A percentile compares a stretch with the other conserved stretches of the same genome.
These are phyloP conservation scores for Magnusiomyces suaveolens DNA, from an alignment of 1,139 yeast species.

Conservation along the genomic window DNA sequence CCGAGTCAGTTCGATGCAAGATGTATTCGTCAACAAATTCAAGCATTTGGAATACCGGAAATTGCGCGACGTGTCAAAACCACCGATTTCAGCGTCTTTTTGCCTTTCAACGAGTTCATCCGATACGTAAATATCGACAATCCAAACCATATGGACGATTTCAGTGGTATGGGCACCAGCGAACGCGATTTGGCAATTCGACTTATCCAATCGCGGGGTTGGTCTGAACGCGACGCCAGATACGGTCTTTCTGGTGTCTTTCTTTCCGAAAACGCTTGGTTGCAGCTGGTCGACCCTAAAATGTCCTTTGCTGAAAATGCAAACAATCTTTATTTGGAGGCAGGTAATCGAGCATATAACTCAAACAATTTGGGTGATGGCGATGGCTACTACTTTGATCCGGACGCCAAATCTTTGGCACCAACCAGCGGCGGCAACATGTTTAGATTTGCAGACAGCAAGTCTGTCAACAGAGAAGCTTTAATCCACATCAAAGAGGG, in stretches of 20 bases:
- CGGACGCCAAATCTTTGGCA: slow-evolving; percentile 29
- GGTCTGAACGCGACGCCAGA: slow-evolving; percentile 35
- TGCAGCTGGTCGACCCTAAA: slow-evolving; percentile 34
- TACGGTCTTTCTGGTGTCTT: slow-evolving; percentile 36
- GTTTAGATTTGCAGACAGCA: slow-evolving; percentile 29
- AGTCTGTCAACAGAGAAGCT: slow-evolving; percentile 25
- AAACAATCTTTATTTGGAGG: slow-evolving; percentile 23
- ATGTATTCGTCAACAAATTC: slow-evolving; percentile 36
- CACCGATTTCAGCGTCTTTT: slow-evolving; percentile 33
- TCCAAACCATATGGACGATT: slow-evolving; percentile 11
- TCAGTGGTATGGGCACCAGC: slow-evolving; percentile 16
- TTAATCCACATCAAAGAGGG: slow-evolving; percentile 28
- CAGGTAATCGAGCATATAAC: slow-evolving; percentile 18
- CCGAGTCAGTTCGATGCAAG: slow-evolving; percentile 35
- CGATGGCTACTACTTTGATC: slow-evolving; percentile 28
- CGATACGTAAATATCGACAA: slow-evolving; percentile 23
- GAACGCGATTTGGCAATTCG: slow-evolving; percentile 32
- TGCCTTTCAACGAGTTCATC: slow-evolving; percentile 34
- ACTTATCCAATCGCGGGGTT: slow-evolving; percentile 27
- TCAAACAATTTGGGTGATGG: slow-evolving; percentile 23
- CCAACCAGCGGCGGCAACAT: slow-evolving; percentile 32
- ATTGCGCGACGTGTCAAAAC: slow-evolving; percentile 33
- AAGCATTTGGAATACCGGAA: slow-evolving; percentile 36
- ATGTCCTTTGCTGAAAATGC: slow-evolving; percentile 29
- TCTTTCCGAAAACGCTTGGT: slow-evolving; percentile 36